Percentiles rank a stretch among this genome's conserved stretches.
These are phyloP conservation scores for Trichoderma reesei DNA, from an alignment of 495 filamentous ascomycete genomes.

Conservation along the genomic window DNA sequence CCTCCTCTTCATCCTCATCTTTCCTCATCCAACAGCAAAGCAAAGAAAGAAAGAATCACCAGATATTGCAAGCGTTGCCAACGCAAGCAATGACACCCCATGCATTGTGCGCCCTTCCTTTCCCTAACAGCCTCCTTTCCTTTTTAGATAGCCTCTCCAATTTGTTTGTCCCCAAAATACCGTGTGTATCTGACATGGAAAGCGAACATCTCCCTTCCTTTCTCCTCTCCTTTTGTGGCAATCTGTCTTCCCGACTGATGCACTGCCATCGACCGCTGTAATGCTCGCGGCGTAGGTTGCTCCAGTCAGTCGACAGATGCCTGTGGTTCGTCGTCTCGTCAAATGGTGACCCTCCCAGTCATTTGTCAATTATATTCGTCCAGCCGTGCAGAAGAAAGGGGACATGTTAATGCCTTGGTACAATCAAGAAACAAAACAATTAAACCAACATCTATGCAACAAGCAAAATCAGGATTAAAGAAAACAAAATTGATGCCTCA, in stretches of 20 bases:
- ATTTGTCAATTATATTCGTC: slow-evolving; percentile 5
- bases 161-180: background rate
- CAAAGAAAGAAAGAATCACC: background rate
- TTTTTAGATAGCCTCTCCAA: background rate
- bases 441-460: slow-evolving; percentile 3
- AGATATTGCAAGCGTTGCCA: background rate
- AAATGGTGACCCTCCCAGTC: background rate
- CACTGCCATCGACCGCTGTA: background rate
- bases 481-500: slow-evolving; percentile 10
- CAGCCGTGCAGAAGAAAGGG: background rate
- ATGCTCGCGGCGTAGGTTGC: background rate
- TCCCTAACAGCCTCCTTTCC: background rate
- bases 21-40: background rate
- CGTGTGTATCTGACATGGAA: background rate
- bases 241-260: background rate
- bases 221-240: background rate
- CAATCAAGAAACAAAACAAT: background rate
- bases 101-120: background rate
- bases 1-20: too few relatives aligned
- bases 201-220: background rate
- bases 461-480: background rate
- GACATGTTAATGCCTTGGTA: background rate
- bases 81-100: slow-evolving; percentile 3
- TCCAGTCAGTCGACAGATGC: background rate
- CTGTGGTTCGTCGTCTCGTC: background rate